A percentile compares a stretch with the other conserved stretches of the same genome.
Conservation (phyloP, 1,284 basidiomycete species). For the Ganoderma multipileum region DNA sequence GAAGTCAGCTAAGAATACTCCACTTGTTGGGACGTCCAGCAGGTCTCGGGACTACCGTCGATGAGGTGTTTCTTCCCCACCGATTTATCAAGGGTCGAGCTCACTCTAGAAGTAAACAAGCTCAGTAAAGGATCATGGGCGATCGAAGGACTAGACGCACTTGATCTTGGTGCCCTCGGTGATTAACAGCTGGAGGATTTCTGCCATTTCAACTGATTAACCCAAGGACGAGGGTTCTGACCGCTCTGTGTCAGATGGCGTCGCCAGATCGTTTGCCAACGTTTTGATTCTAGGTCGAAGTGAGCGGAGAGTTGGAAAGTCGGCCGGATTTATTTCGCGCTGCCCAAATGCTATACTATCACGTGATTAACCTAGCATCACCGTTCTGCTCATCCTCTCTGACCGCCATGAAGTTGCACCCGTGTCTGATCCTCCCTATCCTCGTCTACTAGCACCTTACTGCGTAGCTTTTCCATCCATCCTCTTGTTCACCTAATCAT, state of each 20-base stretch:
- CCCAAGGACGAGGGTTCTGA: not conserved
- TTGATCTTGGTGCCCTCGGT: slow-evolving; percentile 31
- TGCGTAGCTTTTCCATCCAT: not conserved
- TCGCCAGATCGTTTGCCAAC: not conserved
- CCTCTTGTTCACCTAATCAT: not conserved
- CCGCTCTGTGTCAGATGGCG: not conserved
- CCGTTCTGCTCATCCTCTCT: not conserved
- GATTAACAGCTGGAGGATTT: slow-evolving; percentile 22
- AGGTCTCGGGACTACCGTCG: slow-evolving; percentile 78
- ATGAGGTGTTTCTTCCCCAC: slow-evolving; percentile 74
- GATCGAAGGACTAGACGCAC: slow-evolving; percentile 40
- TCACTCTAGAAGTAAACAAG: slow-evolving; percentile 60
- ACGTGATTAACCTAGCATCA: not conserved
- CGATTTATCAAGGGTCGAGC: slow-evolving; percentile 83
- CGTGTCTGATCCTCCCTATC: not conserved
- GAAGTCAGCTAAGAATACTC: slow-evolving; percentile 12
- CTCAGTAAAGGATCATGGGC: slow-evolving; percentile 37
- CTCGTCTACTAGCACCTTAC: not conserved
- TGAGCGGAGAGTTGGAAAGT: not conserved
- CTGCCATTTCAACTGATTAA: slow-evolving; percentile 13
- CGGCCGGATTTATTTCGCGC: not conserved
- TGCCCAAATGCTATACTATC: not conserved
- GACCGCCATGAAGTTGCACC: not conserved
- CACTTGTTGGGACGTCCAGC: slow-evolving; percentile 85
- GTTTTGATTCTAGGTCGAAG: not conserved